Evolutionary conservation across 2,329 filamentous ascomycete species (phyloP).

Genomic region (Aspergillus ochraceoroseus): DNA sequence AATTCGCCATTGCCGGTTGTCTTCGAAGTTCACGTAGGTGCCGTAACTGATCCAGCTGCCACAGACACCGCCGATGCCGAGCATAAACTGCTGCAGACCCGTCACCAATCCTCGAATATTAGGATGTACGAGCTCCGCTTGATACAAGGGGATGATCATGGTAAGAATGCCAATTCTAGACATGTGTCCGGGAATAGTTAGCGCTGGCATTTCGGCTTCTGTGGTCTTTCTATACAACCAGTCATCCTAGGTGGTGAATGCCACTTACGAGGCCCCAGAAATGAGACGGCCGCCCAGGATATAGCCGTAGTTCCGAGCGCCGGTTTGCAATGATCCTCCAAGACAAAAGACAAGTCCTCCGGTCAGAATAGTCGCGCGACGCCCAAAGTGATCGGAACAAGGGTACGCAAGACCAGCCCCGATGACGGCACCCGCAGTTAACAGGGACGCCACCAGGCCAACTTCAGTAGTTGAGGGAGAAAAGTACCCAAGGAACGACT

Average conservation of each 20-base stretch:
- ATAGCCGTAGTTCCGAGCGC: background rate
- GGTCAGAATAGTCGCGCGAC: background rate
- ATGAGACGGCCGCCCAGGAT: background rate
- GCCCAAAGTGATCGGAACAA: background rate
- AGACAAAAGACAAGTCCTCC: background rate
- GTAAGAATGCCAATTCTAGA: background rate
- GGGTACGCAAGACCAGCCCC: background rate
- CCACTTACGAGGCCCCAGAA: background rate
- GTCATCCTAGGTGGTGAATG: too few relatives aligned
- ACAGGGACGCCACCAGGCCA: background rate
- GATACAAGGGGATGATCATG: background rate
- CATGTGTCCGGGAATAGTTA: too few relatives aligned
- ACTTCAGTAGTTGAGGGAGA: background rate
- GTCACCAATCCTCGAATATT: background rate
- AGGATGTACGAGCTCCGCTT: constrained; percentile 1
- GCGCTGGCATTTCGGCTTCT: too few relatives aligned
- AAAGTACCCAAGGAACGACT: too few relatives aligned
- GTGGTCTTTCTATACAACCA: too few relatives aligned
- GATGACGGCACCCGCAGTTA: constrained; percentile 1
- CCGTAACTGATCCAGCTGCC: constrained; percentile 3
- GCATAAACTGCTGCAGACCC: constrained; percentile 1
- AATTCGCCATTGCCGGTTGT: constrained; percentile 1
- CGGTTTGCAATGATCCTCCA: background rate
- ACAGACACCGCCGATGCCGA: background rate
- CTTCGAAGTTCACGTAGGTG: background rate